A percentile compares a stretch with the other conserved stretches of the same genome.
These are phyloP conservation scores for Gaeumannomyces sp. DNA, from an alignment of 2,329 filamentous ascomycete genomes.

Conservation along the genomic window DNA sequence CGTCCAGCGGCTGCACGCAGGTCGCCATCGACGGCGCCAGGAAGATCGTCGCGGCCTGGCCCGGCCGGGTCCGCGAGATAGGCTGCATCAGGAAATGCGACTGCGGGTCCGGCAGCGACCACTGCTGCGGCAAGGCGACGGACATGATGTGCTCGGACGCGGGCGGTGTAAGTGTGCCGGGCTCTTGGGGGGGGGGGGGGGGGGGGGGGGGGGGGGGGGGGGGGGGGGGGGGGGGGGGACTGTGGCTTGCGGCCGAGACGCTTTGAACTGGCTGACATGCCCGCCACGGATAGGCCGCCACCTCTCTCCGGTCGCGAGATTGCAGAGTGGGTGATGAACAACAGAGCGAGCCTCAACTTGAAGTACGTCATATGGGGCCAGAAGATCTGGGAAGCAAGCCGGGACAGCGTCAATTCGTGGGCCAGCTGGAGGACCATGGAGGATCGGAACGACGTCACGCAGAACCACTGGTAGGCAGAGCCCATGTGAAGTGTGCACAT, in stretches of 20 bases:
- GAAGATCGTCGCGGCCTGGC: slow-evolving; percentile 29
- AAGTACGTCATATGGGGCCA: slow-evolving; percentile 47
- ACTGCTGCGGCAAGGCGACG: slow-evolving; percentile 32
- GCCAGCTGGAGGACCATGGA: slow-evolving; percentile 36
- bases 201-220: no score
- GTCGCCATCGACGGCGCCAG: slow-evolving; percentile 29
- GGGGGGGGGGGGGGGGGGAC: no score
- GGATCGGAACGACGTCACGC: slow-evolving; percentile 32
- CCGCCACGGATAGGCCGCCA: slow-evolving; percentile 22
- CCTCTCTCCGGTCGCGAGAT: slow-evolving; percentile 34
- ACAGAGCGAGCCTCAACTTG: slow-evolving; percentile 32
- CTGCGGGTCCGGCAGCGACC: slow-evolving; percentile 28
- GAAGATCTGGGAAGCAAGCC: slow-evolving; percentile 36
- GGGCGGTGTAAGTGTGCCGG: slow-evolving; percentile 27
- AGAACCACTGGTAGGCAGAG: slow-evolving; percentile 35
- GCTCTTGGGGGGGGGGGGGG: no score
- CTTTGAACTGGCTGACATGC: neutral
- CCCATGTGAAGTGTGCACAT: neutral
- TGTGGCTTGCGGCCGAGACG: no score
- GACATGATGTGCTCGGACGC: slow-evolving; percentile 33
- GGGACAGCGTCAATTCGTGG: slow-evolving; percentile 33
- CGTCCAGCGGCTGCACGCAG: slow-evolving; percentile 28
- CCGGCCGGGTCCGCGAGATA: slow-evolving; percentile 29
- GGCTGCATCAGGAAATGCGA: slow-evolving; percentile 27
- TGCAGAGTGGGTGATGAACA: slow-evolving; percentile 43